Conservation (phyloP, 2,329 filamentous ascomycete genomes). For the Ceratocystis albifundus region DNA sequence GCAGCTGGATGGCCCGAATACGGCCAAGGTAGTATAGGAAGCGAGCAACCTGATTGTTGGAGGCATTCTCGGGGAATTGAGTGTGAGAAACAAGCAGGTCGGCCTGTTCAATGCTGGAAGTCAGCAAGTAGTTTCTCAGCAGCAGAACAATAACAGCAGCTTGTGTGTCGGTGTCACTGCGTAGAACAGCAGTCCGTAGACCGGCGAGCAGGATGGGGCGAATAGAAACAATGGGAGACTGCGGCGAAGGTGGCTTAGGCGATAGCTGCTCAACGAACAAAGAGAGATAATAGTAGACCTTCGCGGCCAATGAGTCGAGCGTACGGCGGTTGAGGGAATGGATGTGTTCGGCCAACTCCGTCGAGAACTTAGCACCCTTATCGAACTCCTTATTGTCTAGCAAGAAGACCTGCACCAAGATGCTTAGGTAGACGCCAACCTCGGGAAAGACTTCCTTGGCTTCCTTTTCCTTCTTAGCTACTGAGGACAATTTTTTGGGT, state of each 20-base stretch:
- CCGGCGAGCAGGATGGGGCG: slow-evolving; percentile 77
- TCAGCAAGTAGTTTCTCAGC: slow-evolving; percentile 89
- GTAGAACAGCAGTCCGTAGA: slow-evolving; percentile 84
- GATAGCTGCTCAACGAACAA: slow-evolving; percentile 87
- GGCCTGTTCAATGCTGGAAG: slow-evolving; percentile 92
- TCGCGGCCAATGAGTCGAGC: slow-evolving; percentile 82
- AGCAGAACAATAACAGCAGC: slow-evolving; percentile 89
- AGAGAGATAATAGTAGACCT: slow-evolving; percentile 96
- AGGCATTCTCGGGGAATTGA: slow-evolving; percentile 83
- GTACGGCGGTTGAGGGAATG: slow-evolving; percentile 86
- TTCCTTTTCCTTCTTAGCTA: slow-evolving; percentile 54
- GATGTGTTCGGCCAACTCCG: slow-evolving; percentile 69
- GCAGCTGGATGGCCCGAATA: slow-evolving; percentile 89
- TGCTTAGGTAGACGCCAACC: slow-evolving; percentile 77
- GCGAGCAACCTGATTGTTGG: slow-evolving; percentile 94
- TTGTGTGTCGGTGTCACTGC: slow-evolving; percentile 96
- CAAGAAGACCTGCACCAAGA: slow-evolving; percentile 75
- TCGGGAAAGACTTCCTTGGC: slow-evolving; percentile 72
- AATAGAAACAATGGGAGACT: slow-evolving; percentile 76
- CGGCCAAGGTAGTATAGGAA: slow-evolving; percentile 96
- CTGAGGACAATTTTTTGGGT: slow-evolving; percentile 34
- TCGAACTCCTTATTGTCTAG: slow-evolving; percentile 75
- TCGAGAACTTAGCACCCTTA: slow-evolving; percentile 73
- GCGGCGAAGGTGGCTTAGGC: slow-evolving; percentile 76
- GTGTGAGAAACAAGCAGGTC: slow-evolving; percentile 93